A percentile compares a stretch with the other conserved stretches of the same genome.
Evolutionary conservation across 2,329 filamentous ascomycete species (phyloP).

Genomic region (Calonectria naviculata): DNA sequence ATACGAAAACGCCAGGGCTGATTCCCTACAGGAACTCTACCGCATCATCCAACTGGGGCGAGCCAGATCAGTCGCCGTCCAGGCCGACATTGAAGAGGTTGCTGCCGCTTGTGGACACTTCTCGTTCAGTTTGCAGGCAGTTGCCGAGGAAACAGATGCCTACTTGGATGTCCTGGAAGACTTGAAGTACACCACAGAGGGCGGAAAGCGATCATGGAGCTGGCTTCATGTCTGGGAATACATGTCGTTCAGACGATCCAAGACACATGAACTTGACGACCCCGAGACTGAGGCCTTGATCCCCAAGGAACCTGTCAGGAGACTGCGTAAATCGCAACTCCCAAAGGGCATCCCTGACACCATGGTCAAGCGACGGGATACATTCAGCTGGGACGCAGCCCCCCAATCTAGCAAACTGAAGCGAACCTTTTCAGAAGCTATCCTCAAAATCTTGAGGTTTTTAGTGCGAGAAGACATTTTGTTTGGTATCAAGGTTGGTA

Average conservation of each 20-base stretch:
- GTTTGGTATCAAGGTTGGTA: conserved; percentile 93
- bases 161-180: conserved; percentile 90
- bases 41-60: conserved; percentile 79
- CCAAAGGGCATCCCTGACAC: conserved; percentile 66
- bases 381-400: conserved; percentile 67
- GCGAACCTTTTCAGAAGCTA: conserved; percentile 56
- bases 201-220: conserved; percentile 76
- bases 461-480: conserved; percentile 67
- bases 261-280: conserved; percentile 44
- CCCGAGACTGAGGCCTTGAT: conserved; percentile 56
- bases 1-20: conserved; percentile 80
- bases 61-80: conserved; percentile 76
- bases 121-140: conserved; percentile 89
- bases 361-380: conserved; percentile 64
- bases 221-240: conserved; percentile 85
- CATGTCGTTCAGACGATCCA: conserved; percentile 19
- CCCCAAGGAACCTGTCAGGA: conserved; percentile 52
- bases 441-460: conserved; percentile 59
- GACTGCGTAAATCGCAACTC: conserved; percentile 64
- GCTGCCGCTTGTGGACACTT: conserved; percentile 98
- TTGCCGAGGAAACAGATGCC: conserved; percentile 87
- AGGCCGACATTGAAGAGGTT: conserved; percentile 96
- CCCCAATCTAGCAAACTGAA: conserved; percentile 57
- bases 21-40: conserved; percentile 84
- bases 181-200: conserved; percentile 77